phyloP scores from a whole-genome alignment of 345 rosid species.

The Eucalyptus pauciflora region DNA sequence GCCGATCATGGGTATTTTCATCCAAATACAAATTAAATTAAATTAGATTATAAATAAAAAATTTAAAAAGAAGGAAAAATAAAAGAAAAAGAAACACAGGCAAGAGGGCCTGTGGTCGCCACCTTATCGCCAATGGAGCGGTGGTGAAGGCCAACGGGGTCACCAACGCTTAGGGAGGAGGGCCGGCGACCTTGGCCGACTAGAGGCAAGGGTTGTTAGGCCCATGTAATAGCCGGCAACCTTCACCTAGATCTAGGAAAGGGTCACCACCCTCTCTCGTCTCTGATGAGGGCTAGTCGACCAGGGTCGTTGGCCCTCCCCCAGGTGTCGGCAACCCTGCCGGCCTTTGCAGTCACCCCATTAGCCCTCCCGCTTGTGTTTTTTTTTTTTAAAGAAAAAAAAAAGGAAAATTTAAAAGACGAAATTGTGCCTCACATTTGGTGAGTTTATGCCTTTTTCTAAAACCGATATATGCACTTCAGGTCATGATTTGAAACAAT shows the following conservation, averaged over 20 bases:
- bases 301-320: rapidly evolving
- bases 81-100: no score
- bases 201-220: rapidly evolving
- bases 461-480: no score
- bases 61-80: no score
- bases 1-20: no score
- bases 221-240: rapidly evolving
- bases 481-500: rapidly evolving
- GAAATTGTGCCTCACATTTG: no score
- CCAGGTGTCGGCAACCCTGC: rapidly evolving
- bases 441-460: no score
- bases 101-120: rapidly evolving
- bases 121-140: rapidly evolving
- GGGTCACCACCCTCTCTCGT: rapidly evolving
- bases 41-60: no score
- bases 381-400: no score
- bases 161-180: rapidly evolving
- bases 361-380: rapidly evolving
- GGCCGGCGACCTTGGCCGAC: rapidly evolving
- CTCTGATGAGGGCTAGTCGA: no score
- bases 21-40: no score
- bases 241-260: no score
- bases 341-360: rapidly evolving
- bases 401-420: no score
- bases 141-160: rapidly evolving